Evolutionary conservation across 805 yeast genomes (phyloP).

Genomic region (Wickerhamiella musiphila): DNA sequence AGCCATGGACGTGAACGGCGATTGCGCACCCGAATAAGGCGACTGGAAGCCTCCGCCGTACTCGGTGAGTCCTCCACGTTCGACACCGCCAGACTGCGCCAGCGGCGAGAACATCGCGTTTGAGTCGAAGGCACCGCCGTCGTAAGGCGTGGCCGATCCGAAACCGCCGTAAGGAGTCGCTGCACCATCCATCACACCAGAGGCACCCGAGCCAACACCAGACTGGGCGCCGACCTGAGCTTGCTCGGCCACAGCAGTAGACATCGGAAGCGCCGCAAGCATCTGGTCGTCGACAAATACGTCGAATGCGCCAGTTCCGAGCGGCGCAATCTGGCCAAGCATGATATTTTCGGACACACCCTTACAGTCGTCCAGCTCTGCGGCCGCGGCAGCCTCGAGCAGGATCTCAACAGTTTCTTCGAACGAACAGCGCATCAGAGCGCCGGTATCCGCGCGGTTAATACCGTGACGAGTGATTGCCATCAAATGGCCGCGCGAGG

Average conservation of each 20-base stretch:
- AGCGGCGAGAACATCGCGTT: slow-evolving; percentile 75
- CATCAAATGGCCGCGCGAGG: slow-evolving; percentile 94
- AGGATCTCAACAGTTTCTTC: slow-evolving; percentile 97
- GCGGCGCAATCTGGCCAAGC: slow-evolving; percentile 95
- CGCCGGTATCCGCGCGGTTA: slow-evolving; percentile 97
- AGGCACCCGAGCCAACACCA: no score
- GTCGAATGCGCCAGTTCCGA: slow-evolving; percentile 97
- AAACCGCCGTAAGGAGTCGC: slow-evolving; percentile 26
- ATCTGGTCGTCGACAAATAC: slow-evolving; percentile 85
- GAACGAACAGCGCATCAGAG: slow-evolving; percentile 96
- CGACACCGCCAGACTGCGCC: slow-evolving; percentile 66
- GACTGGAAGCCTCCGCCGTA: slow-evolving; percentile 56
- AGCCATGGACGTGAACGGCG: slow-evolving; percentile 23
- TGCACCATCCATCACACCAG: no score
- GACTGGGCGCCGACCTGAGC: slow-evolving; percentile 25
- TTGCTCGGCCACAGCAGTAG: slow-evolving; percentile 25
- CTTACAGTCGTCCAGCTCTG: slow-evolving; percentile 93
- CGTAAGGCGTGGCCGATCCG: slow-evolving; percentile 89
- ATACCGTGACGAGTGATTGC: slow-evolving; percentile 99
- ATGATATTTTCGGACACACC: slow-evolving; percentile 97
- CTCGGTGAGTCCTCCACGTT: slow-evolving; percentile 74
- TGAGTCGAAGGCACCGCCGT: slow-evolving; percentile 37
- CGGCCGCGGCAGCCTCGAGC: slow-evolving; percentile 95
- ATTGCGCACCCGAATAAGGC: slow-evolving; percentile 34
- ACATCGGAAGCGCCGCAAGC: slow-evolving; percentile 47